Evolutionary conservation across 2,329 filamentous ascomycete species (phyloP).

Genomic region (Ophiostoma australiae): DNA sequence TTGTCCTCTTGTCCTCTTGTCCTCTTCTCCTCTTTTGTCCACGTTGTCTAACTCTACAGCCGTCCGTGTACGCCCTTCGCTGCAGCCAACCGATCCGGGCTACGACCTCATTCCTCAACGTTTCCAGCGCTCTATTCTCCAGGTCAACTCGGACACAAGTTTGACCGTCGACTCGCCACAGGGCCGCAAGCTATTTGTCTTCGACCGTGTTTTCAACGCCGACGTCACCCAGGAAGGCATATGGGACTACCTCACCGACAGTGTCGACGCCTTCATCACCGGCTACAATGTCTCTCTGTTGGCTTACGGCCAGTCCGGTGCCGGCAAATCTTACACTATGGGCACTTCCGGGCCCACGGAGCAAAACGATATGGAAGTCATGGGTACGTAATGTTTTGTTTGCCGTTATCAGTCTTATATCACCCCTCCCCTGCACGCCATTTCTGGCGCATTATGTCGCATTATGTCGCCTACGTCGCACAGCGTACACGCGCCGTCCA

Average conservation of each 20-base stretch:
- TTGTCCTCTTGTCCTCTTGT: no score
- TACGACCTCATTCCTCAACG: constrained; percentile 93
- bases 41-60: constrained; percentile 46
- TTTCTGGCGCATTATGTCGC: not conserved
- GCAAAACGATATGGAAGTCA: constrained; percentile 62
- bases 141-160: constrained; percentile 79
- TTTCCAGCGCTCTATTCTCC: constrained; percentile 88
- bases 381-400: constrained; percentile 58
- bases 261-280: constrained; percentile 82
- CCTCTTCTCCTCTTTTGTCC: no score
- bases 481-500: not conserved
- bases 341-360: constrained; percentile 84
- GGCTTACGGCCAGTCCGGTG: constrained; percentile 94
- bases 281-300: constrained; percentile 98
- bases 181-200: constrained; percentile 91
- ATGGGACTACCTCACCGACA: constrained; percentile 91
- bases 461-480: not conserved
- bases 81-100: constrained; percentile 78
- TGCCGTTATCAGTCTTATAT: not conserved
- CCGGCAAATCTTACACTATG: constrained; percentile 98
- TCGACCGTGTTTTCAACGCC: constrained; percentile 87
- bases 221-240: constrained; percentile 81
- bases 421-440: not conserved
- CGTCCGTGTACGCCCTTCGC: constrained; percentile 84
- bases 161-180: constrained; percentile 86